Conservation (phyloP, 306 rosid genomes). For the Citrullus colocynthis region DNA sequence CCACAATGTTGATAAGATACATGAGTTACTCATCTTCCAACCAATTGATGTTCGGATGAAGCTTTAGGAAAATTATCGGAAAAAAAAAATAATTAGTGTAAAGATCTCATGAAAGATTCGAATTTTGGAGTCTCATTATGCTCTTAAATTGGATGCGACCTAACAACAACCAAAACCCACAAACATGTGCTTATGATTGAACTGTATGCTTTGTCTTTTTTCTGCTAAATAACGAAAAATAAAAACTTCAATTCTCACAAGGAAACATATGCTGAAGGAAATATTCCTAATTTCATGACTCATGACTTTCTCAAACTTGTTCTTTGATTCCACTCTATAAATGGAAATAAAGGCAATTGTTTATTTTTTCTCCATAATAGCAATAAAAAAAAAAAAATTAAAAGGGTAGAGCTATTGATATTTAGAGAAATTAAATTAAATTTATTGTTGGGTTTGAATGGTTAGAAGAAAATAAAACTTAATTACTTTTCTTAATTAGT, state of each 20-base stretch:
- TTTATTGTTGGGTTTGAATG: not conserved
- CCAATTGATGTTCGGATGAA: too few relatives aligned
- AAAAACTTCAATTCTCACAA: not conserved
- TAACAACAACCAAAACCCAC: conserved; percentile 1
- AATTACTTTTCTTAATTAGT: not conserved
- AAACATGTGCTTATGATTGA: not conserved
- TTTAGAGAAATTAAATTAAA: not conserved
- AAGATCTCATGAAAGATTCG: not conserved
- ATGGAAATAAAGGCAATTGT: not conserved
- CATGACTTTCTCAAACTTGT: not conserved
- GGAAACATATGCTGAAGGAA: conserved; percentile 1
- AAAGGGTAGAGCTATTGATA: not conserved
- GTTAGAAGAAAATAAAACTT: not conserved
- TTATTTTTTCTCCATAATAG: not conserved
- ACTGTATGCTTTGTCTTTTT: not conserved
- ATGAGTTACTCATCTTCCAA: too few relatives aligned
- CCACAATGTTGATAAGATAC: too few relatives aligned
- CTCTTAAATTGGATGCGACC: not conserved
- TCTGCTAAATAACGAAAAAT: not conserved
- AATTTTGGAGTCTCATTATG: not conserved
- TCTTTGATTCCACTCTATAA: not conserved
- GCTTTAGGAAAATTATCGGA: too few relatives aligned
- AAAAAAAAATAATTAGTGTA: not conserved
- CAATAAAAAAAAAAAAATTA: not conserved
- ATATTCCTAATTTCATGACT: conserved; percentile 2